Evolutionary conservation across 2,329 filamentous ascomycete genomes (phyloP), one percentile per base, ranked within the genome.

Genomic region (Diplodia sapinea): DNA sequence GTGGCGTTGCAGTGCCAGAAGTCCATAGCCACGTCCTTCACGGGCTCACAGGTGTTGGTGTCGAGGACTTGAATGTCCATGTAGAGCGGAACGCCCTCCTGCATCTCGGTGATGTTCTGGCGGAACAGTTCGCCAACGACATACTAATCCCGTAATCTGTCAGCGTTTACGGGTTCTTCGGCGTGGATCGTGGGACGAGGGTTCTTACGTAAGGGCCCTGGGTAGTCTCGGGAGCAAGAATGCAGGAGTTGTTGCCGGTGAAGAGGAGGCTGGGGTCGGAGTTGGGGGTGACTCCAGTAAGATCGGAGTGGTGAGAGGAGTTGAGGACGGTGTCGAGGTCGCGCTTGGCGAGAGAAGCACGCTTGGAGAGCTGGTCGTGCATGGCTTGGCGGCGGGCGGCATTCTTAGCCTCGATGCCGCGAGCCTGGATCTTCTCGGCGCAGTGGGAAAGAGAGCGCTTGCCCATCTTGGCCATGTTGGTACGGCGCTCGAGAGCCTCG

Each of bases 11-110:
- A 78, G 72, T 82, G 80, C 64, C 85, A 87, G 70, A 86, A 82
- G 71, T 87, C 84, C n/a, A 86, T 73, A 68, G 79, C 83, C 12
- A 80, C 79, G 61, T 82, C 74, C 1, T 81, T 78, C 1, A 86
- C 79, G 8, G 82, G 81, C 72, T 85, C 76, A 75, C 85, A 87
- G 3, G 84, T 86, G 54, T 81, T 77, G 43, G 85, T 79, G 69
- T 87, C 85, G 64, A 87, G 79, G 66, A 87, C 78, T 73, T 87
- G 85, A 69, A 85, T 80, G 70, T 86, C 84, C 12, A 86, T 74
- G 3, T 80, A 80, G 47, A 86, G 74, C 26, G 80, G 79, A 29
- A 87, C 77, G 57, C 85, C 85, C 9, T 72, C 69, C 72, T 86
- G 79, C 15, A 77, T 76, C 54, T 86, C 83, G 17, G 77, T 79